phyloP scores from a whole-genome alignment of 2,329 filamentous ascomycete genomes.

The Lachnellula hyalina region DNA sequence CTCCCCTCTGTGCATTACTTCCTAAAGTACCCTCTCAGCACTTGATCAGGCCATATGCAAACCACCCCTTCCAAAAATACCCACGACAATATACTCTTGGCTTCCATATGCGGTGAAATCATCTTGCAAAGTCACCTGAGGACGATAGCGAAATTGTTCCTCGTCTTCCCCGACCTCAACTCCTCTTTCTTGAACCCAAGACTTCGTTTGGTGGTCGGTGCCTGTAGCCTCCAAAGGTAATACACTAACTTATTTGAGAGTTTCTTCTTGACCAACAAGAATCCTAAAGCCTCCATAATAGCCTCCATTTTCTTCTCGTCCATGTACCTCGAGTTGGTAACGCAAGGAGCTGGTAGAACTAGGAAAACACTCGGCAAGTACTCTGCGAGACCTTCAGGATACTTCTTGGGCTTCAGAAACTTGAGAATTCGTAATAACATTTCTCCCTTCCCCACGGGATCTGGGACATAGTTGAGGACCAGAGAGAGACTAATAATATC shows the following conservation, averaged over 20 bases:
- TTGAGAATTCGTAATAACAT: slow-evolving; percentile 75
- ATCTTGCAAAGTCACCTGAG: slow-evolving; percentile 37
- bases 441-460: slow-evolving; percentile 66
- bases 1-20: slow-evolving; percentile 2
- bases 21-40: slow-evolving; percentile 12
- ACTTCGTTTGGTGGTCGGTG: slow-evolving; percentile 18
- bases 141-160: slow-evolving; percentile 90
- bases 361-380: slow-evolving; percentile 73
- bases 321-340: slow-evolving; percentile 87
- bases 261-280: slow-evolving; percentile 60
- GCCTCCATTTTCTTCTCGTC: slow-evolving; percentile 61
- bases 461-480: slow-evolving; percentile 90
- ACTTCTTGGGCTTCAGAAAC: slow-evolving; percentile 52
- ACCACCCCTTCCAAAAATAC: neutral
- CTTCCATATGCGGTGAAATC: neutral
- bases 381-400: slow-evolving; percentile 19
- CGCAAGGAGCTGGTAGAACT: slow-evolving; percentile 81
- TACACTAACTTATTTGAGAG: slow-evolving; percentile 80
- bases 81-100: neutral
- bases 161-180: slow-evolving; percentile 64
- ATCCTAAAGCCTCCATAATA: slow-evolving; percentile 77
- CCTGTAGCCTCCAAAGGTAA: slow-evolving; percentile 65
- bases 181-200: slow-evolving; percentile 64
- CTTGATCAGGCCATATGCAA: slow-evolving; percentile 19
- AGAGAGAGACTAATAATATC: slow-evolving; percentile 89